A percentile compares a stretch with the other conserved stretches of the same genome.
These are phyloP conservation scores for Chaetomiaceae sp. DNA, from an alignment of 2,329 filamentous ascomycete species.

Conservation along the genomic window DNA sequence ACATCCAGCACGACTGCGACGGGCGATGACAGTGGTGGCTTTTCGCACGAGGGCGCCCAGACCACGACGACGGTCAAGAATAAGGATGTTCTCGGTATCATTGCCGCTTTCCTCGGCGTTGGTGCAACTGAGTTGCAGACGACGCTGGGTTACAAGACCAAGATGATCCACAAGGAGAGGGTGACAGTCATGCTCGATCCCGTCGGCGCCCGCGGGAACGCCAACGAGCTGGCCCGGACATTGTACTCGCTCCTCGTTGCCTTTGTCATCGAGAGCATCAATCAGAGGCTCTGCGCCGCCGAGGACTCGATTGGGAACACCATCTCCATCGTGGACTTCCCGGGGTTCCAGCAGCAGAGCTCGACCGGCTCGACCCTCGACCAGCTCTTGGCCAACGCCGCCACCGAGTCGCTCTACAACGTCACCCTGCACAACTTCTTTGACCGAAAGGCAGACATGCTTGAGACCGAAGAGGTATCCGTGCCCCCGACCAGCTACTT, in stretches of 20 bases:
- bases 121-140: conserved; percentile 74
- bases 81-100: conserved; percentile 77
- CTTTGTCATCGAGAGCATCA: conserved; percentile 88
- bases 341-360: conserved; percentile 81
- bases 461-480: conserved; percentile 89
- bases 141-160: conserved; percentile 91
- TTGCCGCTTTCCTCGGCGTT: conserved; percentile 93
- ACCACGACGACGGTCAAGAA: conserved; percentile 85
- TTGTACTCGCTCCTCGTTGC: conserved; percentile 91
- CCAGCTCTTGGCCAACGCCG: conserved; percentile 91
- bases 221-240: conserved; percentile 88
- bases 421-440: conserved; percentile 94
- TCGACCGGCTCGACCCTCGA: conserved; percentile 83
- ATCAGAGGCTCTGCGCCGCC: conserved; percentile 78
- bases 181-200: conserved; percentile 99
- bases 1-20: conserved; percentile 72
- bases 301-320: conserved; percentile 92
- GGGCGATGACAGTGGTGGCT: conserved; percentile 90
- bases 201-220: conserved; percentile 81
- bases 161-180: conserved; percentile 90
- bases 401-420: conserved; percentile 87
- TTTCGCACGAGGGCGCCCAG: conserved; percentile 89
- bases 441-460: conserved; percentile 84
- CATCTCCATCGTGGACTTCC: conserved; percentile 92
- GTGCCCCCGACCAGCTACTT: conserved; percentile 94